Base-by-base conservation (phyloP, 2,329 filamentous ascomycete genomes). In the Penicillium sp. region DNA sequence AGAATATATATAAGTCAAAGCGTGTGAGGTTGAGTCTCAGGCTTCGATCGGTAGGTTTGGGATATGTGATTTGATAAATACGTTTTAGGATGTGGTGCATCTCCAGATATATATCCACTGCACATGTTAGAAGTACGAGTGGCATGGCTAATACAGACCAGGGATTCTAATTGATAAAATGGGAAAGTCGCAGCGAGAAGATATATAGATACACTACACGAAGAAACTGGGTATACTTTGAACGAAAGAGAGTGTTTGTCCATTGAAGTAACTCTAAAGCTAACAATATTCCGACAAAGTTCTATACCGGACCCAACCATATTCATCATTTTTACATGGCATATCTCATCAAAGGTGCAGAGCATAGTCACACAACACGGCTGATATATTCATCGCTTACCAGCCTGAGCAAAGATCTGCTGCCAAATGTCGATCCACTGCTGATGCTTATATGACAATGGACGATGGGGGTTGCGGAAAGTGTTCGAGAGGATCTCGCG, bases 381-480 rank as follows among this genome's bases (percentile, higher is more conserved):
- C n/a, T 27, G 27, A 15, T 42, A 37, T 31, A 35, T 42, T 57
- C 49, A 64, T 23, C 67, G 60, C 56, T 71, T 70, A 40, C 62
- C 66, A 41, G 64, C 70, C 51, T 67, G 67, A 17, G 80, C 78
- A 67, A 90, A 91, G 6, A 92, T 82, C 54, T 80, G 81, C 74
- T 90, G 86, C 88, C 88, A 92, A 27, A 89, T 79, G 53, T 89
- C 87, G 50, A 92, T 77, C 89, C 89, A 91, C 67, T 85, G 85
- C 72, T 87, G 84, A 66, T 91, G 88, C 69, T 89, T 86, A 25
- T 83, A 78, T 0, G 88, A 72, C 10, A 79, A 62, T 19, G 66
- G 64, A 42, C 69, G 74, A 35, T 75, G 75, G 13, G 78, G 78
- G 37, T 72, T 73, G 19, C 72, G 72, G 78, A 95, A 92, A 23